Evolutionary conservation across 129 eudicot genomes (phyloP).

Genomic region (Lonicera japonica): DNA sequence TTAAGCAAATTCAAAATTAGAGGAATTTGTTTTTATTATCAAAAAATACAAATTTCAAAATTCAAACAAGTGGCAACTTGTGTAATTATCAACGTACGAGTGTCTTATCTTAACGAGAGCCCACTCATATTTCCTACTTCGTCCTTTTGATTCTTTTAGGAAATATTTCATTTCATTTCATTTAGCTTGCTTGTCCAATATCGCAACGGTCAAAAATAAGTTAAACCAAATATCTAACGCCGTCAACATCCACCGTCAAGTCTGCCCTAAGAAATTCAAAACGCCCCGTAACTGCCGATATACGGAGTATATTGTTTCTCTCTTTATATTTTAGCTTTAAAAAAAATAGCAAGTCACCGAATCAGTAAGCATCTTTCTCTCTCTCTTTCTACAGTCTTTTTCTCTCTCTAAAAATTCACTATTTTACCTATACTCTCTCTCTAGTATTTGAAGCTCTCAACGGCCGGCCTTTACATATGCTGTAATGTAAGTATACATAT

Average conservation of each 20-base stretch:
- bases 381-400: constrained; percentile 10
- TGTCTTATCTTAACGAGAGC: neutral
- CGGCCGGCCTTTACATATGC: constrained; percentile 32
- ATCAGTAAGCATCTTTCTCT: constrained; percentile 6
- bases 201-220: constrained; percentile 17
- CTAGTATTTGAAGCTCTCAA: constrained; percentile 29
- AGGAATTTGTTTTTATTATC: no score
- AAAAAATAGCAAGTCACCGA: constrained; percentile 13
- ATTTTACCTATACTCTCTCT: constrained; percentile 5
- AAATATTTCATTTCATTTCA: no score
- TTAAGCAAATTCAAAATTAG: no score
- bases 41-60: no score
- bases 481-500: constrained; percentile 12
- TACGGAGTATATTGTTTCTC: constrained; percentile 25
- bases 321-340: constrained; percentile 21
- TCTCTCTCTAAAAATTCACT: constrained; percentile 2
- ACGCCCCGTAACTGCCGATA: constrained; percentile 41
- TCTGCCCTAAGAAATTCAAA: constrained; percentile 23
- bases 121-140: neutral
- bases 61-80: no score
- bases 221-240: constrained; percentile 14
- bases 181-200: constrained; percentile 4
- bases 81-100: no score
- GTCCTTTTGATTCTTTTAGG: neutral
- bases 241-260: neutral